Conservation (phyloP, 192 early-diverging fungal species). For the Coemansia sp. region DNA sequence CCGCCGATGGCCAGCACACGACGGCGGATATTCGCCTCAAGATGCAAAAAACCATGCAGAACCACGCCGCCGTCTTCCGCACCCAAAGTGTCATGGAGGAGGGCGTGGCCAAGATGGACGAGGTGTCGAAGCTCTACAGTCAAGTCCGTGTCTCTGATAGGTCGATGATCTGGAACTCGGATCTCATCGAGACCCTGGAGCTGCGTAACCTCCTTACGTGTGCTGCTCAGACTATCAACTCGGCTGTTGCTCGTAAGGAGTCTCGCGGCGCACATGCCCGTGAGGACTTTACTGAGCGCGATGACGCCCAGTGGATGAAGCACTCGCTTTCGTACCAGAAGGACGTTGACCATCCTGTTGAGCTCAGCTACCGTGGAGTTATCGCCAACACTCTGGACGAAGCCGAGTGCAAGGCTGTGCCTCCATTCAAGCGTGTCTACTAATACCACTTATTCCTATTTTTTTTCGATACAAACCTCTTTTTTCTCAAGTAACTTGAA, state of each 20-base stretch:
- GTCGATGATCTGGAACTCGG: constrained; percentile 98
- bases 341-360: constrained; percentile 74
- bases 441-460: too few species aligned
- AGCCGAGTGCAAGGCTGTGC: too few species aligned
- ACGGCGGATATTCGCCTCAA: constrained; percentile 87
- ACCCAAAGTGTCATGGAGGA: constrained; percentile 87
- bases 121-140: constrained; percentile 76
- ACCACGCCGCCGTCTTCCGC: constrained; percentile 96
- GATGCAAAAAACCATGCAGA: constrained; percentile 99
- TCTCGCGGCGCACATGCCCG: constrained; percentile 98
- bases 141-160: constrained; percentile 91
- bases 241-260: constrained; percentile 93
- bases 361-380: constrained; percentile 85
- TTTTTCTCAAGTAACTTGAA: too few species aligned
- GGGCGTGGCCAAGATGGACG: constrained; percentile 84
- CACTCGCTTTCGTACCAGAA: constrained; percentile 96
- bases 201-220: constrained; percentile 97
- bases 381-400: constrained; percentile 60
- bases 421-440: too few species aligned
- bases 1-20: constrained; percentile 74
- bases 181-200: constrained; percentile 95
- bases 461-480: too few species aligned
- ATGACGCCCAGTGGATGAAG: constrained; percentile 98
- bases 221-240: constrained; percentile 90
- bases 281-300: constrained; percentile 88